Conservation (phyloP, 1,284 basidiomycete genomes). For the Trametes pubescens region DNA sequence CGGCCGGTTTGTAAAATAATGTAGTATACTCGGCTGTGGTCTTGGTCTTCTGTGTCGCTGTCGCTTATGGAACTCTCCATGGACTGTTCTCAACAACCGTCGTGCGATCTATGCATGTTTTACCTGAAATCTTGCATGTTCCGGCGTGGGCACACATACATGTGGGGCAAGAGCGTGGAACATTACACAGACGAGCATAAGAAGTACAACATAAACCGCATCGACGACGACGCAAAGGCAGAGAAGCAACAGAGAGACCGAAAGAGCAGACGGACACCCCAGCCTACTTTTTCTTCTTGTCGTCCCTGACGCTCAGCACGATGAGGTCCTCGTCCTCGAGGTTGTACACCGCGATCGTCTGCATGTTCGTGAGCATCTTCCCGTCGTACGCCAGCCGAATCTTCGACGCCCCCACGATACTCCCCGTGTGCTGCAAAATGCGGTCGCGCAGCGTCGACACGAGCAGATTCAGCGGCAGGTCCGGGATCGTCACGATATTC, state of each 20-base stretch:
- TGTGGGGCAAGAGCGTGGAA: neutral
- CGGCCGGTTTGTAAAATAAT: constrained; percentile 26
- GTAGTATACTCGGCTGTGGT: constrained; percentile 23
- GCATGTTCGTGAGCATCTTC: constrained; percentile 87
- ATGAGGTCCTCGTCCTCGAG: constrained; percentile 89
- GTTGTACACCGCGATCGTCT: constrained; percentile 87
- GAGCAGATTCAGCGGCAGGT: constrained; percentile 82
- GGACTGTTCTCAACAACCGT: constrained; percentile 5
- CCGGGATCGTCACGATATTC: constrained; percentile 74
- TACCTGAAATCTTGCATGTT: too few species aligned
- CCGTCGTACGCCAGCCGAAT: constrained; percentile 81
- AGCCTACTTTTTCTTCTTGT: constrained; percentile 78
- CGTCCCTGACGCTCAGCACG: constrained; percentile 77
- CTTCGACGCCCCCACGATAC: constrained; percentile 77
- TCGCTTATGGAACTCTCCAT: constrained; percentile 1
- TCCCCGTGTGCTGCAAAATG: constrained; percentile 79
- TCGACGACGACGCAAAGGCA: neutral
- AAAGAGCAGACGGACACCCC: neutral
- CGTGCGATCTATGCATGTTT: neutral
- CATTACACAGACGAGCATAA: constrained; percentile 25
- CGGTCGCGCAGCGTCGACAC: constrained; percentile 90
- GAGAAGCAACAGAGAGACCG: neutral
- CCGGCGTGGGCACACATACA: neutral
- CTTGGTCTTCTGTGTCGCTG: constrained; percentile 8
- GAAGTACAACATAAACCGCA: constrained; percentile 26